Evolutionary conservation across 371 early-diverging fungal species (phyloP).

Genomic region (Mucor irregularis): DNA sequence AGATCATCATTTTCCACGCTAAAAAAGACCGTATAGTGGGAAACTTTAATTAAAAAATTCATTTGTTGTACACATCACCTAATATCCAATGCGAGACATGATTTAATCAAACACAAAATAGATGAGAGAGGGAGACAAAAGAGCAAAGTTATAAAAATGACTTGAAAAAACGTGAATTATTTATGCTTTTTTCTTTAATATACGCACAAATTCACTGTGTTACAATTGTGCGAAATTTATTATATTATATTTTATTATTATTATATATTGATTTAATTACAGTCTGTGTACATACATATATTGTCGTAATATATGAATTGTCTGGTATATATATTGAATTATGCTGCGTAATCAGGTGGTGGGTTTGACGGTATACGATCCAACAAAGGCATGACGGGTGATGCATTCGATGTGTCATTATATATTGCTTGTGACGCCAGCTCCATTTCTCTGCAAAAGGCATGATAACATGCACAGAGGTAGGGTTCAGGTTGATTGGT

Average conservation of each 20-base stretch:
- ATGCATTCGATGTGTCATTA: constrained; percentile 10
- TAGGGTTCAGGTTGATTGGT: constrained; percentile 19
- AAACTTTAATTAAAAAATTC: too few species aligned
- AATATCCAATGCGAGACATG: neutral
- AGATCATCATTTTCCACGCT: neutral
- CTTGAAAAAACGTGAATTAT: neutral
- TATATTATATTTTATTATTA: constrained; percentile 1
- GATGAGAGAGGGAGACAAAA: neutral
- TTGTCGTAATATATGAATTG: too few species aligned
- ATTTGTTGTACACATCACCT: neutral
- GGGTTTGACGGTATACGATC: constrained; percentile 44
- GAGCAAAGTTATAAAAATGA: too few species aligned
- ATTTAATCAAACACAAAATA: constrained; percentile 6
- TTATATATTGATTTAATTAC: too few species aligned
- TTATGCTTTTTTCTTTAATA: neutral
- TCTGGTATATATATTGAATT: constrained; percentile 4
- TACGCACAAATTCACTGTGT: neutral
- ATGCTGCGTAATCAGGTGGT: constrained; percentile 37
- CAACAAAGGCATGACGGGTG: constrained; percentile 24
- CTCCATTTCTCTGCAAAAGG: constrained; percentile 40
- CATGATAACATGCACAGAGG: constrained; percentile 40
- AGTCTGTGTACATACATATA: too few species aligned
- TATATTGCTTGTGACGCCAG: constrained; percentile 36
- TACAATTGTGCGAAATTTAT: too few species aligned
- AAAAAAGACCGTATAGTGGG: neutral